These are phyloP conservation scores for Pisolithus marmoratus DNA, from an alignment of 768 basidiomycete genomes.

Conservation along the genomic window DNA sequence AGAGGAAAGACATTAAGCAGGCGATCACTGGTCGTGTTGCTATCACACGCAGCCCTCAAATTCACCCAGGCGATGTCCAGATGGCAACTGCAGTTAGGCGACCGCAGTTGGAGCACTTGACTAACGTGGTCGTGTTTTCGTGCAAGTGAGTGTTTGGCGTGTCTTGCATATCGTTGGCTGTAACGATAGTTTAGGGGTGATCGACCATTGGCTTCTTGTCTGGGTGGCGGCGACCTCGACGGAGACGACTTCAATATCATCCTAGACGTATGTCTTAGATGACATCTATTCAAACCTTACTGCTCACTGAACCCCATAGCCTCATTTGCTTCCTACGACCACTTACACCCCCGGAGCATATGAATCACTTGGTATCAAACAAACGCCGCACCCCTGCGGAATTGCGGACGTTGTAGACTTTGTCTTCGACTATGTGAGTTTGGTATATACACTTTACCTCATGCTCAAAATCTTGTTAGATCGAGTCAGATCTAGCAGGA, in stretches of 20 bases:
- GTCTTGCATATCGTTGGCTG: background rate
- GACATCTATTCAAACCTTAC: conserved; percentile 6
- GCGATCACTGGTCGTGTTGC: conserved; percentile 34
- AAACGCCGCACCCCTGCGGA: conserved; percentile 26
- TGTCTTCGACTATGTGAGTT: conserved; percentile 41
- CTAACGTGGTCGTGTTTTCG: conserved; percentile 47
- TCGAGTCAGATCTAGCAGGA: conserved; percentile 36
- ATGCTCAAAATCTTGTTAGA: conserved; percentile 13
- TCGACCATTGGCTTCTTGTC: conserved; percentile 39
- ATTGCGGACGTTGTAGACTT: conserved; percentile 43
- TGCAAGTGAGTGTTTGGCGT: conserved; percentile 31
- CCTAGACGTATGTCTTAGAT: conserved; percentile 29
- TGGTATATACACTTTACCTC: background rate
- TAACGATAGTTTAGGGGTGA: conserved; percentile 27
- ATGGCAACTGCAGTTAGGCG: conserved; percentile 37
- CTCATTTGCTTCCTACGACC: conserved; percentile 23
- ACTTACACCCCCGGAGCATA: conserved; percentile 35
- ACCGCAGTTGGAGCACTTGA: conserved; percentile 34
- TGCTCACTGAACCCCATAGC: conserved; percentile 14
- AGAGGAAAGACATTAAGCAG: conserved; percentile 19
- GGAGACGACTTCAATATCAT: conserved; percentile 50
- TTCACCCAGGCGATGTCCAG: conserved; percentile 46
- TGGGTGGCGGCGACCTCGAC: conserved; percentile 52
- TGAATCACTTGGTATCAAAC: conserved; percentile 28
- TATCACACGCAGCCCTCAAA: conserved; percentile 48